A percentile compares a stretch with the other conserved stretches of the same genome.
Conservation (phyloP, 257 asterid genomes). For the Eustoma russellianum region DNA sequence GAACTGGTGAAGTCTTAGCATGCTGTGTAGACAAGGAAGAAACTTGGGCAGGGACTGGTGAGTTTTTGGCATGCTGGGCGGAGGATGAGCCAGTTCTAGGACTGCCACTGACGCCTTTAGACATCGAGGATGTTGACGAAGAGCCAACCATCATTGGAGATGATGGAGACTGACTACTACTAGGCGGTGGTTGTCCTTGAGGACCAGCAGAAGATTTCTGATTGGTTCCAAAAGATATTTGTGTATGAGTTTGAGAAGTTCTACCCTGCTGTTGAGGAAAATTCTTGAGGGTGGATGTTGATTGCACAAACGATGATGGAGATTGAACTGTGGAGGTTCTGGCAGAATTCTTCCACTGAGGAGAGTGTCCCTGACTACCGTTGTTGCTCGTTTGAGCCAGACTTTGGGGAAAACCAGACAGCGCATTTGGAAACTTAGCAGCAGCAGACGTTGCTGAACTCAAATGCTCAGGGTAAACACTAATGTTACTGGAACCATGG, state of each 20-base stretch:
- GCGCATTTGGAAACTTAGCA: constrained; percentile 40
- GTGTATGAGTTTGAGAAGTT: constrained; percentile 48
- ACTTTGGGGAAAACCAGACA: constrained; percentile 55
- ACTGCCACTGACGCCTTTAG: constrained; percentile 84
- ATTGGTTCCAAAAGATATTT: constrained; percentile 79
- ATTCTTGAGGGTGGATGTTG: constrained; percentile 43
- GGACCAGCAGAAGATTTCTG: constrained; percentile 43
- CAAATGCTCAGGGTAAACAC: constrained; percentile 51
- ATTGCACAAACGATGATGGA: constrained; percentile 44
- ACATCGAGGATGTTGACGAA: constrained; percentile 78
- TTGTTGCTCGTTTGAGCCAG: constrained; percentile 48
- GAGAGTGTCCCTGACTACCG: constrained; percentile 53
- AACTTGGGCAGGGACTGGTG: constrained; percentile 36
- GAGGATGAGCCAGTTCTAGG: constrained; percentile 61
- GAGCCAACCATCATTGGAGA: constrained; percentile 76
- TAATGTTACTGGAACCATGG: constrained; percentile 37
- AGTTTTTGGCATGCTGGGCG: constrained; percentile 41
- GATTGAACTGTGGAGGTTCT: constrained; percentile 42
- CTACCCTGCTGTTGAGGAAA: constrained; percentile 63
- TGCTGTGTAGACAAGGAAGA: constrained; percentile 51
- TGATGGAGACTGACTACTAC: constrained; percentile 44
- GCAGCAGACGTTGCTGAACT: constrained; percentile 38
- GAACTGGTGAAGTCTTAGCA: constrained; percentile 30
- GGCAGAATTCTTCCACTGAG: constrained; percentile 67
- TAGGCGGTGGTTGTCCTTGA: constrained; percentile 39